A percentile compares a stretch with the other conserved stretches of the same genome.
Evolutionary conservation across 805 yeast genomes (phyloP).

Genomic region (Zygotorulaspora sp.): DNA sequence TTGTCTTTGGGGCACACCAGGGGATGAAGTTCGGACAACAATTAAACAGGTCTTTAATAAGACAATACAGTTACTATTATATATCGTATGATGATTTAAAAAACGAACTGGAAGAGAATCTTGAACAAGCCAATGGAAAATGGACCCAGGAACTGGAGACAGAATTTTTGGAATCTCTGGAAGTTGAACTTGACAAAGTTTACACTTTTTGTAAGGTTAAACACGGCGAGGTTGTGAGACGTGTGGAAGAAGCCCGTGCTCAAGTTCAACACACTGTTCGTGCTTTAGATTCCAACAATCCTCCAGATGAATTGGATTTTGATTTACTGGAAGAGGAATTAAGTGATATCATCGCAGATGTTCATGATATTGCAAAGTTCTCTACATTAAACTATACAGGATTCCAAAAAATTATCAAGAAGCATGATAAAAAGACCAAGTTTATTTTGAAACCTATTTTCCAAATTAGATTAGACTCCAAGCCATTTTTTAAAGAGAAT

Average conservation of each 20-base stretch:
- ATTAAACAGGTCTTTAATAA: conserved; percentile 79
- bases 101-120: conserved; percentile 66
- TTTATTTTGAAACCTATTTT: conserved; percentile 85
- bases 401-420: conserved; percentile 91
- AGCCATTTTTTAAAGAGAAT: conserved; percentile 94
- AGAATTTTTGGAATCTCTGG: conserved; percentile 67
- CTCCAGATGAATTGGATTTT: conserved; percentile 61
- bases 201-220: conserved; percentile 87
- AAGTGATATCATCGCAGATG: conserved; percentile 90
- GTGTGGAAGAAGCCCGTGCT: conserved; percentile 77
- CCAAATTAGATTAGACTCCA: conserved; percentile 86
- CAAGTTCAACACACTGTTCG: conserved; percentile 65
- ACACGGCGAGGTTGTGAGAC: conserved; percentile 75
- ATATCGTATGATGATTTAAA: conserved; percentile 89
- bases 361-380: conserved; percentile 93
- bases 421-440: conserved; percentile 87
- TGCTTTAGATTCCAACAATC: conserved; percentile 45
- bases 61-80: conserved; percentile 87
- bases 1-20: background rate
- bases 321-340: conserved; percentile 71
- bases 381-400: conserved; percentile 94
- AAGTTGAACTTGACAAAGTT: conserved; percentile 85
- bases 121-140: conserved; percentile 45
- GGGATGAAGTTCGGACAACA: conserved; percentile 95
- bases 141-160: conserved; percentile 85